These are phyloP conservation scores for Tricholoma sp. DNA, from an alignment of 768 basidiomycete genomes.

Conservation along the genomic window DNA sequence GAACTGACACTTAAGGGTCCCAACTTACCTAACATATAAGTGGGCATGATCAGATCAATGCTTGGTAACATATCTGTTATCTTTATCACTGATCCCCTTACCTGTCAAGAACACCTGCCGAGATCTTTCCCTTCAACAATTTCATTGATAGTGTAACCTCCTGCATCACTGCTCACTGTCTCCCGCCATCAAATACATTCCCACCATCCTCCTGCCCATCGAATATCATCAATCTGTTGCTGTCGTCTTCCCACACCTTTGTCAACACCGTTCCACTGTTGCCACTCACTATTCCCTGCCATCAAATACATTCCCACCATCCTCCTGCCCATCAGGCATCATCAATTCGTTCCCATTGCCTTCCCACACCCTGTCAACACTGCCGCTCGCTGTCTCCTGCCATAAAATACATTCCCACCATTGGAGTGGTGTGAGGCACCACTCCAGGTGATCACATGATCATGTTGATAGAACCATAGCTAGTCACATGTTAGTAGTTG, in stretches of 20 bases:
- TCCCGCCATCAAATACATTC: background rate
- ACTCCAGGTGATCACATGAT: too few relatives aligned
- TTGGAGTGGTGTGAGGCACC: too few relatives aligned
- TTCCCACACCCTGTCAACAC: background rate
- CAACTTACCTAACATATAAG: too few relatives aligned
- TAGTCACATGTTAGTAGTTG: too few relatives aligned
- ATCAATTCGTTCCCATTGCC: background rate
- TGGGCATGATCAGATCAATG: too few relatives aligned
- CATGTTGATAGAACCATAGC: too few relatives aligned
- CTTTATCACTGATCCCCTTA: too few relatives aligned
- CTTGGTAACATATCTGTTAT: too few relatives aligned
- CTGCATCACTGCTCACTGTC: background rate
- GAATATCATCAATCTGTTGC: background rate
- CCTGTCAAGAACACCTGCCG: too few relatives aligned
- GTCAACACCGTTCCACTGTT: background rate
- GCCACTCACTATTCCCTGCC: background rate
- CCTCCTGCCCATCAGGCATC: background rate
- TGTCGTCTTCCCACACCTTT: background rate
- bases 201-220: background rate
- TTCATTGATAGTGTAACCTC: background rate
- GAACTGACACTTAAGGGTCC: too few relatives aligned
- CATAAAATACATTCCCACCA: background rate
- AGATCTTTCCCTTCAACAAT: too few relatives aligned
- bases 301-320: background rate
- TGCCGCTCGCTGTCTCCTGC: background rate